Evolutionary conservation across 108 stramenopile genomes (phyloP).

Genomic region (Skeletonema tropicum): DNA sequence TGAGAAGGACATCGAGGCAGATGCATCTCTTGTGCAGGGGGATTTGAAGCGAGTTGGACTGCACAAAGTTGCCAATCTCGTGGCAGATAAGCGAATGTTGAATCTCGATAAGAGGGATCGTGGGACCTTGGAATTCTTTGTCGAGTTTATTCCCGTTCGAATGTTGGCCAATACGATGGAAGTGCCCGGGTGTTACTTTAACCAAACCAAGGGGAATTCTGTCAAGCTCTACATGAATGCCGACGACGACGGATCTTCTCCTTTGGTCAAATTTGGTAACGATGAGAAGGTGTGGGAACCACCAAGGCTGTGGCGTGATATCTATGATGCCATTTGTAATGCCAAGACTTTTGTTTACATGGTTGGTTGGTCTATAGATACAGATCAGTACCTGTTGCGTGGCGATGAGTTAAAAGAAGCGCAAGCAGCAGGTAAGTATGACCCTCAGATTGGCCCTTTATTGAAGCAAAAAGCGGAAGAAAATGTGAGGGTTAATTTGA

Average conservation of each 20-base stretch:
- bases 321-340: slow-evolving; percentile 52
- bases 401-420: slow-evolving; percentile 35
- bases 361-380: slow-evolving; percentile 52
- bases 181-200: slow-evolving; percentile 55
- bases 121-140: slow-evolving; percentile 55
- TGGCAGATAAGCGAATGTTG: slow-evolving; percentile 25
- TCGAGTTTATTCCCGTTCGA: slow-evolving; percentile 52
- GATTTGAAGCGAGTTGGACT: slow-evolving; percentile 53
- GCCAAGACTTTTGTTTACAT: slow-evolving; percentile 54
- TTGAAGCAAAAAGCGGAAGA: slow-evolving; percentile 50
- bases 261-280: slow-evolving; percentile 41
- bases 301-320: slow-evolving; percentile 47
- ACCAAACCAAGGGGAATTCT: slow-evolving; percentile 30
- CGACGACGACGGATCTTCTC: slow-evolving; percentile 51
- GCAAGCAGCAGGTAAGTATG: slow-evolving; percentile 21
- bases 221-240: slow-evolving; percentile 60
- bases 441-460: slow-evolving; percentile 44
- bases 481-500: slow-evolving; percentile 48
- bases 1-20: slow-evolving; percentile 18
- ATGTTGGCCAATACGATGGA: slow-evolving; percentile 43
- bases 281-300: slow-evolving; percentile 42
- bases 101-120: slow-evolving; percentile 45
- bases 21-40: slow-evolving; percentile 17
- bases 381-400: slow-evolving; percentile 44
- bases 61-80: slow-evolving; percentile 49